phyloP scores from a whole-genome alignment of 1,139 yeast species.

The Saccharomyces pastorianus region DNA sequence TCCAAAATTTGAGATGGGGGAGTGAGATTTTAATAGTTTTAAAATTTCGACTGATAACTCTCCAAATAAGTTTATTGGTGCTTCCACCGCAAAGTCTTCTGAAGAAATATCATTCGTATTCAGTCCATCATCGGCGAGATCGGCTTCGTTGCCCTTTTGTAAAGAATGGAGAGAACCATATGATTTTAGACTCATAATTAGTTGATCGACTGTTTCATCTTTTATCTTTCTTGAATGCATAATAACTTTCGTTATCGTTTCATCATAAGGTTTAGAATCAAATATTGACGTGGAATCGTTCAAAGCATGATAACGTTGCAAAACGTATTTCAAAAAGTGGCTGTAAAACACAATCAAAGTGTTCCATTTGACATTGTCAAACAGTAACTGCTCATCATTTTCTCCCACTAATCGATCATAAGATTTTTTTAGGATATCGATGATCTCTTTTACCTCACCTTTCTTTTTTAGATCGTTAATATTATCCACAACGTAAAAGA shows the following conservation, averaged over 20 bases:
- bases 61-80: conserved; percentile 4
- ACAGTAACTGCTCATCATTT: conserved; percentile 8
- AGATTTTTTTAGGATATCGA: conserved; percentile 11
- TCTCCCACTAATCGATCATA: conserved; percentile 17
- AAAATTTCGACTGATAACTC: conserved; percentile 4
- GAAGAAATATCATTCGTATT: background rate
- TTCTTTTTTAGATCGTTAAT: conserved; percentile 9
- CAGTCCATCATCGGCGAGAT: background rate
- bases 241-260: conserved; percentile 10
- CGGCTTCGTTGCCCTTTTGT: background rate
- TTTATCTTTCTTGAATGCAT: conserved; percentile 11
- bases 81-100: background rate
- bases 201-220: conserved; percentile 10
- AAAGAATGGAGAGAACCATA: background rate
- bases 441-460: conserved; percentile 8
- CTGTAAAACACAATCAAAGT: conserved; percentile 16
- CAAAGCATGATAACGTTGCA: conserved; percentile 7
- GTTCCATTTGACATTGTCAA: conserved; percentile 18
- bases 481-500: conserved; percentile 16
- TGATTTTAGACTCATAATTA: conserved; percentile 4
- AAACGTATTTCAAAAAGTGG: conserved; percentile 13
- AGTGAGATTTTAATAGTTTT: conserved; percentile 2
- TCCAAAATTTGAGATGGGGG: background rate
- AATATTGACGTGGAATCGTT: background rate
- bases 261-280: conserved; percentile 7